Conservation (phyloP, 2,329 filamentous ascomycete species). For the Penicillium sp. region DNA sequence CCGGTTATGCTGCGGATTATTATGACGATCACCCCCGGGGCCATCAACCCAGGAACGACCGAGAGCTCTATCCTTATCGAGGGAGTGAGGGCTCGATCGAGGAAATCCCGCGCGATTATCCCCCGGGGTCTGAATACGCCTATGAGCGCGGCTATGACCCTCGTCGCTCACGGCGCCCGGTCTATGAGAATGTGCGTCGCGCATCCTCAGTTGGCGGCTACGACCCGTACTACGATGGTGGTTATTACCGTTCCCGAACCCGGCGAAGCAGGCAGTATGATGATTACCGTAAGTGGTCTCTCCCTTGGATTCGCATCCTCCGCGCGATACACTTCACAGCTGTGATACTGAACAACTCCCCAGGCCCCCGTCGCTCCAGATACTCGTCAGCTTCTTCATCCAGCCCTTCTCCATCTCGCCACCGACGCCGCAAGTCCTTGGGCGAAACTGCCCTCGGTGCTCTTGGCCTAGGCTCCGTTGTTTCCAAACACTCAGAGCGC, state of each 20-base stretch:
- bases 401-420: constrained; percentile 43
- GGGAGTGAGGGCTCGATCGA: constrained; percentile 76
- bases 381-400: constrained; percentile 40
- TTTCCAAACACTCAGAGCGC: constrained; percentile 52
- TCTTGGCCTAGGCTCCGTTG: constrained; percentile 59
- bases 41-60: constrained; percentile 18
- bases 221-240: constrained; percentile 38
- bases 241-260: constrained; percentile 38
- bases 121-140: constrained; percentile 61
- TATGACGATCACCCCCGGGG: constrained; percentile 25
- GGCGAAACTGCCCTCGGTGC: constrained; percentile 55
- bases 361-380: constrained; percentile 35
- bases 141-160: constrained; percentile 31
- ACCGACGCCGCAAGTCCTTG: constrained; percentile 49
- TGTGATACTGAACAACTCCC: not conserved
- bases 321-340: not conserved
- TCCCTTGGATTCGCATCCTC: not conserved
- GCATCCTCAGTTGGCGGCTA: constrained; percentile 41
- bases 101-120: constrained; percentile 82
- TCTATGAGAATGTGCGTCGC: constrained; percentile 39
- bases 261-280: constrained; percentile 52
- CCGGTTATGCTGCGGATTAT: constrained; percentile 34
- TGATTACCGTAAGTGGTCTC: constrained; percentile 38
- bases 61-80: constrained; percentile 47
- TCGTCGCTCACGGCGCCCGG: constrained; percentile 24